Conservation (phyloP, 2,329 filamentous ascomycete genomes). For the Cercospora beticola region DNA sequence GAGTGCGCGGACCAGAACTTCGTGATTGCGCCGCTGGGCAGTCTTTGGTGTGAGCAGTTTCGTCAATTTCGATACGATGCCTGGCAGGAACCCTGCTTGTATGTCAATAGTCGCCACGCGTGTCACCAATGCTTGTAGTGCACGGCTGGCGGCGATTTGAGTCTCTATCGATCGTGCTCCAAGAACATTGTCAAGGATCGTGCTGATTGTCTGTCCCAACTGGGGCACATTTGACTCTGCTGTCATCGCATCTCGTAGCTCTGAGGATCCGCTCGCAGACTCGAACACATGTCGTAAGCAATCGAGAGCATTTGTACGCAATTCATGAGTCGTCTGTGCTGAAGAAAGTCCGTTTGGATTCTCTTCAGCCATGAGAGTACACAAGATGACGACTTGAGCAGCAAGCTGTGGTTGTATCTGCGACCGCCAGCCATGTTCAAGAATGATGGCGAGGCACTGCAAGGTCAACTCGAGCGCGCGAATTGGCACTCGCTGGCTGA, state of each 20-base stretch:
- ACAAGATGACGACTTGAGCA: conserved; percentile 80
- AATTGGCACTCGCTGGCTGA: conserved; percentile 69
- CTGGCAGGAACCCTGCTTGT: conserved; percentile 81
- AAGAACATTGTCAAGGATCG: conserved; percentile 72
- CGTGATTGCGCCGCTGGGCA: conserved; percentile 59
- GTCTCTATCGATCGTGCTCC: conserved; percentile 65
- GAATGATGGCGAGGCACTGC: conserved; percentile 70
- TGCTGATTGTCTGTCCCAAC: conserved; percentile 77
- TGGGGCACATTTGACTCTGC: conserved; percentile 66
- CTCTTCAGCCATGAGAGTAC: conserved; percentile 78
- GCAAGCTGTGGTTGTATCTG: conserved; percentile 70
- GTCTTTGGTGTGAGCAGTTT: conserved; percentile 70
- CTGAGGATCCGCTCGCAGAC: conserved; percentile 49
- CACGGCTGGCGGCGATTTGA: conserved; percentile 67
- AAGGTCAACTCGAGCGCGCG: conserved; percentile 73
- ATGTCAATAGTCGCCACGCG: conserved; percentile 71
- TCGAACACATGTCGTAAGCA: conserved; percentile 67
- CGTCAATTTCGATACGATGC: conserved; percentile 77
- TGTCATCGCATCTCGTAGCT: conserved; percentile 53
- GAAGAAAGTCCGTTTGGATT: conserved; percentile 58
- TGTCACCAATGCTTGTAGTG: conserved; percentile 61
- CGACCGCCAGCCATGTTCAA: conserved; percentile 75
- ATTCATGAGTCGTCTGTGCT: conserved; percentile 67
- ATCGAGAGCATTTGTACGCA: conserved; percentile 67
- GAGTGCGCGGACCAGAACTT: conserved; percentile 55